phyloP scores from a whole-genome alignment of 192 early-diverging fungal species.

The Coemansia sp. region DNA sequence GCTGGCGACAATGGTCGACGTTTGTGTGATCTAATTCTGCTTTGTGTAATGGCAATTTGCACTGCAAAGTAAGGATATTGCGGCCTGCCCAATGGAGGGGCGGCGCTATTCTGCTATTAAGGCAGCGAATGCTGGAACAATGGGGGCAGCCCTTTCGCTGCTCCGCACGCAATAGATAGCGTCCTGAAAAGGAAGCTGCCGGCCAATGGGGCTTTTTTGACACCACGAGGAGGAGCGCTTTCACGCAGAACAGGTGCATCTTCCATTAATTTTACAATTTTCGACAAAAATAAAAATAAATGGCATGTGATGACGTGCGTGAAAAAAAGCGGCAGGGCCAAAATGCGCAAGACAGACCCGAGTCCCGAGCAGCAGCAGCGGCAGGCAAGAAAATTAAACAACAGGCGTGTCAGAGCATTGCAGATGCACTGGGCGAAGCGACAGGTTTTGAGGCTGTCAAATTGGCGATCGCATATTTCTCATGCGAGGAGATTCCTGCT shows the following conservation, averaged over 20 bases:
- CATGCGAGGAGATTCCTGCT: neutral
- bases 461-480: neutral
- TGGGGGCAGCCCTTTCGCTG: neutral
- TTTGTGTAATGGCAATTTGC: neutral
- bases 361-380: neutral
- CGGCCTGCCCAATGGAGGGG: neutral
- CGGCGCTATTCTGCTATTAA: neutral
- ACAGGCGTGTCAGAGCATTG: neutral
- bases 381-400: neutral
- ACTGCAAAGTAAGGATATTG: constrained; percentile 1
- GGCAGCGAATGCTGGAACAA: neutral
- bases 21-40: constrained; percentile 3
- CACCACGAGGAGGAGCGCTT: neutral
- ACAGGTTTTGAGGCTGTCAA: neutral
- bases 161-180: neutral
- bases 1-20: neutral
- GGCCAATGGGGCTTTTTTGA: constrained; percentile 1
- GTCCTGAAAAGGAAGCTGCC: neutral
- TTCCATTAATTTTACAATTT: neutral
- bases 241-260: neutral
- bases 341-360: constrained; percentile 2
- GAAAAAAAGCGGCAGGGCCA: neutral
- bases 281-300: neutral
- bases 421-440: neutral
- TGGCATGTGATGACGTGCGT: constrained; percentile 9